These are phyloP conservation scores for Cercospora beticola DNA, from an alignment of 2,329 filamentous ascomycete species.

Conservation along the genomic window DNA sequence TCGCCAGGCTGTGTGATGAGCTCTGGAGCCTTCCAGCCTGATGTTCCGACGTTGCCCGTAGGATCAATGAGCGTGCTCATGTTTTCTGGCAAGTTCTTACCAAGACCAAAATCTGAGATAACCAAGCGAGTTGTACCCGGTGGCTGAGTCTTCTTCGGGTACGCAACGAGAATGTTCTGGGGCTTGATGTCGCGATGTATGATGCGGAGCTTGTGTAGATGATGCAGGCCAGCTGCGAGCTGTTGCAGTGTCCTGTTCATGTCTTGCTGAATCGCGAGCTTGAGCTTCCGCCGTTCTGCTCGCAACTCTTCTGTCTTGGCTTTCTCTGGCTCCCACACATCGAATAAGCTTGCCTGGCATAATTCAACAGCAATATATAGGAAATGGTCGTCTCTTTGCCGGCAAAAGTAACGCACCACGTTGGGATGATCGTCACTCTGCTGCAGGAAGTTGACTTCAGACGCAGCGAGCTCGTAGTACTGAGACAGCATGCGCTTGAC, in stretches of 20 bases:
- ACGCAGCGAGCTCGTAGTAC: slow-evolving; percentile 91
- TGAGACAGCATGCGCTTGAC: slow-evolving; percentile 96
- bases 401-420: slow-evolving; percentile 93
- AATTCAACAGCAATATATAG: slow-evolving; percentile 94
- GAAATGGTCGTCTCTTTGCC: slow-evolving; percentile 84
- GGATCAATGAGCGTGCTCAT: slow-evolving; percentile 94
- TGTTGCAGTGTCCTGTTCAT: slow-evolving; percentile 80
- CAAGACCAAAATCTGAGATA: slow-evolving; percentile 96
- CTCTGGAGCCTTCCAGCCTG: slow-evolving; percentile 95
- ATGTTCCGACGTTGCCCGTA: slow-evolving; percentile 89
- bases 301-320: slow-evolving; percentile 51
- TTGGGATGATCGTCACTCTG: slow-evolving; percentile 96
- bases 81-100: slow-evolving; percentile 92
- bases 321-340: slow-evolving; percentile 87
- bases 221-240: slow-evolving; percentile 82
- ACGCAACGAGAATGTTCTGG: slow-evolving; percentile 88
- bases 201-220: slow-evolving; percentile 87
- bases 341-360: slow-evolving; percentile 88
- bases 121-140: slow-evolving; percentile 72
- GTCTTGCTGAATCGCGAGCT: slow-evolving; percentile 71
- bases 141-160: slow-evolving; percentile 65
- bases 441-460: slow-evolving; percentile 84
- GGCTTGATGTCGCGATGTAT: slow-evolving; percentile 97
- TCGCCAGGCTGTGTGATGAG: slow-evolving; percentile 65
- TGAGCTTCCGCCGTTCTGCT: slow-evolving; percentile 55